phyloP scores from a whole-genome alignment of 2,329 filamentous ascomycete species.

The Colletotrichum sp. region DNA sequence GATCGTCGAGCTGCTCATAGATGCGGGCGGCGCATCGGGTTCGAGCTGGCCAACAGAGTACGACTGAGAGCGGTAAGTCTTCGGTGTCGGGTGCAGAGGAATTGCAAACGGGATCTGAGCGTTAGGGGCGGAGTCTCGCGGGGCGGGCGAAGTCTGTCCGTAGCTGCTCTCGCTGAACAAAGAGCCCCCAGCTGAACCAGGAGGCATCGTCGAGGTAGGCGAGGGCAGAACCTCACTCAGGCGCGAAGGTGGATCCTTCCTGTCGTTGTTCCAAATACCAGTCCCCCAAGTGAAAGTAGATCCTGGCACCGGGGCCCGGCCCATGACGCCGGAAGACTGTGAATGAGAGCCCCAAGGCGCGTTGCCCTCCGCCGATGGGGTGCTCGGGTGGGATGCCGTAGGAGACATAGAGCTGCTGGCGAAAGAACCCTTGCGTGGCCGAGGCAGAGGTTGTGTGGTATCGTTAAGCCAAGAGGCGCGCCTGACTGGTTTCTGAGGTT shows the following conservation, averaged over 20 bases:
- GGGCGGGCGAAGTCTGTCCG: constrained; percentile 55
- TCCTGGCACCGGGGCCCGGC: constrained; percentile 49
- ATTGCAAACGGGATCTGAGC: constrained; percentile 84
- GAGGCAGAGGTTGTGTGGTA: constrained; percentile 66
- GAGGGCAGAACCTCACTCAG: constrained; percentile 78
- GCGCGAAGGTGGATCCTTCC: constrained; percentile 78
- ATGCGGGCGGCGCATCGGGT: constrained; percentile 57
- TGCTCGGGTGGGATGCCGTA: constrained; percentile 80
- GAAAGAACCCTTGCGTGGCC: constrained; percentile 78
- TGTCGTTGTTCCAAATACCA: constrained; percentile 82
- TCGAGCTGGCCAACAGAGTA: constrained; percentile 95
- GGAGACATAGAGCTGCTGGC: constrained; percentile 79
- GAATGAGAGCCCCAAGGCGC: constrained; percentile 61
- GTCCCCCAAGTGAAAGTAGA: constrained; percentile 73
- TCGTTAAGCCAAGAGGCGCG: constrained; percentile 89
- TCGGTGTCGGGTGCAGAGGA: constrained; percentile 86
- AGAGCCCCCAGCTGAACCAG: constrained; percentile 43
- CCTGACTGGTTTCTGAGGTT: constrained; percentile 67
- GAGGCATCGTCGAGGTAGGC: constrained; percentile 67
- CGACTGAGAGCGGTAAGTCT: constrained; percentile 93
- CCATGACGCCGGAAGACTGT: constrained; percentile 49
- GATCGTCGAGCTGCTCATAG: constrained; percentile 51
- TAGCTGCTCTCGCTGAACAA: constrained; percentile 55
- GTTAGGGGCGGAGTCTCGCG: constrained; percentile 58
- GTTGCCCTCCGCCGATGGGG: constrained; percentile 65